phyloP scores from a whole-genome alignment of 257 asterid species.

The Voacanga thouarsii region DNA sequence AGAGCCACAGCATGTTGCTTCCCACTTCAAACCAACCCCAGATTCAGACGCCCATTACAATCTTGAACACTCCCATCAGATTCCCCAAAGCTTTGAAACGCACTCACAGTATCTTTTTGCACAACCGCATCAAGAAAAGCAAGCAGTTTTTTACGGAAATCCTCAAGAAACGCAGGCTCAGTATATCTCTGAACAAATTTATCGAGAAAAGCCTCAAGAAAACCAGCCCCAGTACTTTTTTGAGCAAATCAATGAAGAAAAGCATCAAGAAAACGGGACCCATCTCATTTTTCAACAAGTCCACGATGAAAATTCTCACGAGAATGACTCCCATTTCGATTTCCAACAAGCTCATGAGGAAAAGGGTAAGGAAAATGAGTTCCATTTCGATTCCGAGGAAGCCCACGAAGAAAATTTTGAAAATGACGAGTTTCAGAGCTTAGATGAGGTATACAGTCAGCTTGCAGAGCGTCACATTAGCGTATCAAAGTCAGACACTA shows the following conservation, averaged over 20 bases:
- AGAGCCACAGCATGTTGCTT: slow-evolving; percentile 22
- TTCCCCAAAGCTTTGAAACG: slow-evolving; percentile 24
- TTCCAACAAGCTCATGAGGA: slow-evolving; percentile 8
- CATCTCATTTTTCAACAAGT: slow-evolving; percentile 25
- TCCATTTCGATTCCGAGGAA: slow-evolving; percentile 18
- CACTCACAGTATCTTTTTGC: slow-evolving; percentile 45
- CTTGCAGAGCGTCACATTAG: slow-evolving; percentile 29
- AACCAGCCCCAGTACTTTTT: slow-evolving; percentile 20
- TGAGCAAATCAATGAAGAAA: slow-evolving; percentile 18
- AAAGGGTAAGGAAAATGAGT: slow-evolving; percentile 1
- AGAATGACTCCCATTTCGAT: slow-evolving; percentile 5
- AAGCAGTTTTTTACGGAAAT: slow-evolving; percentile 2
- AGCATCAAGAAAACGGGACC: slow-evolving; percentile 13
- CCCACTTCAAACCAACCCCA: slow-evolving; percentile 19
- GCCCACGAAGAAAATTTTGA: slow-evolving; percentile 25
- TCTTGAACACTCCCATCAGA: slow-evolving; percentile 18
- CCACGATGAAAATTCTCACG: slow-evolving; percentile 5
- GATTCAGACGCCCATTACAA: slow-evolving; percentile 37
- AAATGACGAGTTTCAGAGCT: slow-evolving; percentile 29
- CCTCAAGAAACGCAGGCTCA: slow-evolving; percentile 16
- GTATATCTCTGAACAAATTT: slow-evolving; percentile 19
- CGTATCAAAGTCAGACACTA: slow-evolving; percentile 57
- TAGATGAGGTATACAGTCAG: slow-evolving; percentile 62
- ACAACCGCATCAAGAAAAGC: slow-evolving; percentile 21
- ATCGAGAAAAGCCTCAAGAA: slow-evolving; percentile 13